These are phyloP conservation scores for Crotalaria pallida DNA, from an alignment of 306 rosid species.

Conservation along the genomic window DNA sequence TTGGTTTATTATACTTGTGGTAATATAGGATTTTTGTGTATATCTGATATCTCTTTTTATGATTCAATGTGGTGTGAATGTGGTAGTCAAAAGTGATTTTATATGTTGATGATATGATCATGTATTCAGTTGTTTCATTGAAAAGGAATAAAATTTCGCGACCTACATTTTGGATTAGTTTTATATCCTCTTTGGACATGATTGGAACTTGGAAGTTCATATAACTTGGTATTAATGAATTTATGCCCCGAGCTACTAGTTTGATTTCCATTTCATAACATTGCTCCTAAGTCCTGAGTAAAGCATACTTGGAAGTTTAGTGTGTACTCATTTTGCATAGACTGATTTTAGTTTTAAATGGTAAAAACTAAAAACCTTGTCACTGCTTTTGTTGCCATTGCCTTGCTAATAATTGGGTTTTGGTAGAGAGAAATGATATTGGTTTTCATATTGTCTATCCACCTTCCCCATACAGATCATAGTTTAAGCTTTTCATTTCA, in stretches of 20 bases:
- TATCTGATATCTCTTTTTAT: conserved; percentile 34
- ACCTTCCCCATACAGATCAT: too few species aligned
- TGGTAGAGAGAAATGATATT: neutral
- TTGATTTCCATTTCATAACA: neutral
- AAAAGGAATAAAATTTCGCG: conserved; percentile 30
- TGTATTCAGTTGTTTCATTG: conserved; percentile 35
- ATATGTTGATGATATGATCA: conserved; percentile 33
- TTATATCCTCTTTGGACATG: neutral
- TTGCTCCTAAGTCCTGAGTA: neutral
- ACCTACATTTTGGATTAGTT: neutral
- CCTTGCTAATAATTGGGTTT: neutral
- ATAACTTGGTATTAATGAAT: neutral
- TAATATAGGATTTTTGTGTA: conserved; percentile 60
- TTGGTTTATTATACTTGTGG: conserved; percentile 49
- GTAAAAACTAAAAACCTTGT: neutral
- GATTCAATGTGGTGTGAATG: conserved; percentile 59
- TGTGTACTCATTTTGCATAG: neutral
- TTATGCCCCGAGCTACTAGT: neutral
- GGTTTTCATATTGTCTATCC: too few species aligned
- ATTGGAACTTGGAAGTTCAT: neutral
- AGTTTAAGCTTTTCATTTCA: too few species aligned
- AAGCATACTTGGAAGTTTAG: neutral
- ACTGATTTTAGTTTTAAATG: neutral
- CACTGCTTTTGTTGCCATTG: neutral
- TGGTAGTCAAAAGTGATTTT: conserved; percentile 43